These are phyloP conservation scores for Dendrothele bispora DNA, from an alignment of 768 basidiomycete genomes.

Conservation along the genomic window DNA sequence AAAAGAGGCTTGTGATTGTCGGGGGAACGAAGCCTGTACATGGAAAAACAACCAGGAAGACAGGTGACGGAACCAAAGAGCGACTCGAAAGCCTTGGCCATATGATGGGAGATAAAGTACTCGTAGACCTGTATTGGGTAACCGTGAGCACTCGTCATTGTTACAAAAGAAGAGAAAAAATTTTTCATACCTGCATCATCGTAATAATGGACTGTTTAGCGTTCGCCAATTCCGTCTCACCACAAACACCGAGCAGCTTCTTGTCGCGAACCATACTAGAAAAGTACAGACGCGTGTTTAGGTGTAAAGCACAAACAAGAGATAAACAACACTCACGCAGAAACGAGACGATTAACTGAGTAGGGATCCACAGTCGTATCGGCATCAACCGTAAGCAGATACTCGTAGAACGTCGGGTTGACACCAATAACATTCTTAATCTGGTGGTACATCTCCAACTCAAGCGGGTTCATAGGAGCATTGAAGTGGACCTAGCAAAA, in stretches of 20 bases:
- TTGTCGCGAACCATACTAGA: slow-evolving; percentile 94
- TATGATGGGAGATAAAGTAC: slow-evolving; percentile 98
- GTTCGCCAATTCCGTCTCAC: slow-evolving; percentile 91
- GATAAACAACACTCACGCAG: slow-evolving; percentile 64
- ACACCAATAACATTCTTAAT: slow-evolving; percentile 99
- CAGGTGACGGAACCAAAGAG: slow-evolving; percentile 98
- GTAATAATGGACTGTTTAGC: slow-evolving; percentile 94
- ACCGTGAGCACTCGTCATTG: not conserved
- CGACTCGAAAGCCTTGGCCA: slow-evolving; percentile 97
- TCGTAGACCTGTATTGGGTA: slow-evolving; percentile 75
- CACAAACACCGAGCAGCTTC: slow-evolving; percentile 91
- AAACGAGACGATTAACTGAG: slow-evolving; percentile 88
- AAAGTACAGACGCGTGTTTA: not conserved
- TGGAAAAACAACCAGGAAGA: slow-evolving; percentile 97
- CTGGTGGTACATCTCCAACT: slow-evolving; percentile 98
- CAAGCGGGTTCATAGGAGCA: slow-evolving; percentile 92
- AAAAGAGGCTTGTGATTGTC: slow-evolving; percentile 95
- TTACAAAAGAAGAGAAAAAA: not conserved
- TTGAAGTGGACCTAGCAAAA: slow-evolving; percentile 86
- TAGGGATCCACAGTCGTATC: slow-evolving; percentile 91
- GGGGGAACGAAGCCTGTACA: slow-evolving; percentile 91
- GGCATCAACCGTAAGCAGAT: slow-evolving; percentile 89
- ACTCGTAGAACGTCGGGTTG: slow-evolving; percentile 98
- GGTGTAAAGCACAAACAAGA: not conserved
- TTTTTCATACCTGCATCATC: slow-evolving; percentile 82